phyloP scores from a whole-genome alignment of 352 stramenopile genomes.

The Globisporangium cederbergense region DNA sequence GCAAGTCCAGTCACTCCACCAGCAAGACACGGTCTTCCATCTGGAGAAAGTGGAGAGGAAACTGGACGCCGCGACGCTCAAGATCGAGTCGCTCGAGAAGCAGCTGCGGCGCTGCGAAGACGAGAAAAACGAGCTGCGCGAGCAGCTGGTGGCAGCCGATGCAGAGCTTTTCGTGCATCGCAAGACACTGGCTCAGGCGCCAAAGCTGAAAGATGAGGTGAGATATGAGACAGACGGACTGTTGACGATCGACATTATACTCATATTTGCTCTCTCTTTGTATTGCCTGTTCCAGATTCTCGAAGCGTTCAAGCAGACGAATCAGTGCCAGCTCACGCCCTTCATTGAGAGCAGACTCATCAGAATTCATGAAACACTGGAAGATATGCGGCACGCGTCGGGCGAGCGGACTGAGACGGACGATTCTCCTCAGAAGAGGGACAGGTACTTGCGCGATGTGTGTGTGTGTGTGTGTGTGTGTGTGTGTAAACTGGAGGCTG shows the following conservation, averaged over 20 bases:
- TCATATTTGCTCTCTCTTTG: not conserved
- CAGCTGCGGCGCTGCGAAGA: constrained; percentile 24
- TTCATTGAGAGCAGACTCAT: constrained; percentile 60
- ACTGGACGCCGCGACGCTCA: constrained; percentile 20
- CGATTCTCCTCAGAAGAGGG: constrained; percentile 44
- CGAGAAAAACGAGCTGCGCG: constrained; percentile 30
- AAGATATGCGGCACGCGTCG: constrained; percentile 44
- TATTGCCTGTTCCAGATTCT: constrained; percentile 15
- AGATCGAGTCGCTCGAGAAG: constrained; percentile 29
- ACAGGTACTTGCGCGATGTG: constrained; percentile 34
- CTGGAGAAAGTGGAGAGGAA: constrained; percentile 27
- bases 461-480: constrained; percentile 17
- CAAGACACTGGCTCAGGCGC: constrained; percentile 8
- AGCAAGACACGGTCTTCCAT: constrained; percentile 27
- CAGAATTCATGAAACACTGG: constrained; percentile 54
- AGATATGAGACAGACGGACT: not conserved
- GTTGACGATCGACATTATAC: not conserved
- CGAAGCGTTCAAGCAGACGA: constrained; percentile 35
- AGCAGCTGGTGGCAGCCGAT: constrained; percentile 44
- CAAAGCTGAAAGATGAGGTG: constrained; percentile 6
- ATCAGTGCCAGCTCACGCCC: constrained; percentile 25
- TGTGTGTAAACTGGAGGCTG: constrained; percentile 9
- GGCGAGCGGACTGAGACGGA: constrained; percentile 52
- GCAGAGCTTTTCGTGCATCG: constrained; percentile 42
- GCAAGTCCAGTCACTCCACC: constrained; percentile 23